These are phyloP conservation scores for Tricholoma bakamatsutake DNA, from an alignment of 768 basidiomycete species.

Conservation along the genomic window DNA sequence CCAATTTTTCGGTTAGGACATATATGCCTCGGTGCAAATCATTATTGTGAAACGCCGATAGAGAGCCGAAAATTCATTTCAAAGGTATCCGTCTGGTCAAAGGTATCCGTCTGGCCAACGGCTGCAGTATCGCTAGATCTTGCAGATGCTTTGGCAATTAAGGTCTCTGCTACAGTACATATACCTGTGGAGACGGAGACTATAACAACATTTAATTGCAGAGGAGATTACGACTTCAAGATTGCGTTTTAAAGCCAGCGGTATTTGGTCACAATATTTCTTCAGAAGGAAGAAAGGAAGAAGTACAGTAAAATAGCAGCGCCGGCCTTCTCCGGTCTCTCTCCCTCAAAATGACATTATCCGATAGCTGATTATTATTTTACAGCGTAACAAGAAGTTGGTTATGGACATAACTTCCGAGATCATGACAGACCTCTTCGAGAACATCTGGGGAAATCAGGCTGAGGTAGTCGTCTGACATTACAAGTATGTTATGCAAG, in stretches of 20 bases:
- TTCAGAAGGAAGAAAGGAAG: constrained; percentile 64
- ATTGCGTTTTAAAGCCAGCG: constrained; percentile 47
- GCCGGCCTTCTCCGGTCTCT: constrained; percentile 56
- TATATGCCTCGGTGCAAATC: constrained; percentile 26
- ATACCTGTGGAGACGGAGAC: background rate
- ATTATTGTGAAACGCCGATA: background rate
- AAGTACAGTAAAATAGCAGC: constrained; percentile 55
- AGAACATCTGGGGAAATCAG: constrained; percentile 42
- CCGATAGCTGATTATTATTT: background rate
- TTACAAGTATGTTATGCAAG: constrained; percentile 32
- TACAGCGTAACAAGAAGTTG: constrained; percentile 39
- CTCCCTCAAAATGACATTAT: background rate
- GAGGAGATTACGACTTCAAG: constrained; percentile 48
- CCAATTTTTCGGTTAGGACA: constrained; percentile 20
- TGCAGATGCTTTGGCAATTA: constrained; percentile 36
- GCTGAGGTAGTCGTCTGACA: constrained; percentile 37
- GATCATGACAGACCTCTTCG: constrained; percentile 38
- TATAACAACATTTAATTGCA: background rate
- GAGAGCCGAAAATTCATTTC: background rate
- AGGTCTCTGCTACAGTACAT: constrained; percentile 20
- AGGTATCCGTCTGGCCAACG: constrained; percentile 23
- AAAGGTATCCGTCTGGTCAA: constrained; percentile 23
- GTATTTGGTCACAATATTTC: constrained; percentile 58
- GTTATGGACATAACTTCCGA: constrained; percentile 42
- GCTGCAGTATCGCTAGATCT: constrained; percentile 19